Evolutionary conservation across 2,329 filamentous ascomycete genomes (phyloP), one percentile per base, ranked within the genome.

Genomic region (Aspergillus latus): DNA sequence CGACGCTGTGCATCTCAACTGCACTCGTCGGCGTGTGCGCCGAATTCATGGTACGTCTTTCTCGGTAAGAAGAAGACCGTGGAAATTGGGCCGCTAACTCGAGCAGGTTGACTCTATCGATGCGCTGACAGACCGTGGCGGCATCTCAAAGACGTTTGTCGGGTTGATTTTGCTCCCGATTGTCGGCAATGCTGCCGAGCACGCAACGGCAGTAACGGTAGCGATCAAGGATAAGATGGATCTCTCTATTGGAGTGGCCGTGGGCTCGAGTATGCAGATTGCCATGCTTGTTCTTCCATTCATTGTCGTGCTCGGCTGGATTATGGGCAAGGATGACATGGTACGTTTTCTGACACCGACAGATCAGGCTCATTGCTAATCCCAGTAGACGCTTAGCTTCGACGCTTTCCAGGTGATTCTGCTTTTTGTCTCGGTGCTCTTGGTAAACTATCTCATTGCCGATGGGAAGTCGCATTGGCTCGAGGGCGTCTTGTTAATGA

Each of bases 361-460:
- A 3, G 21, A 15, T 5, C 13, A 21, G 39, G 21, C 21, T 21
- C 21, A 21, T 21, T 45, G 59, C 62, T 68, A 57, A 64, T 39
- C 50, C 26, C 49, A 29, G 29, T 49, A 74, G 72, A 90, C 86
- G 16, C 82, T 96, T 4, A 88, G 88, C 71, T 94, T 96, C 70
- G 90, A 95, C 68, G 86, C 86, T 0, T 97, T 97, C 78, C 90
- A 96, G 75, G 87, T 96, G 11, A 88, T 80, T 2, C 74, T 83
- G 1, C 71, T 87, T 1, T 87, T 87, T 58, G 80, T 86, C 26
- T 73, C 76, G n/a, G 74, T 80, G 16, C 65, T 80, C 29, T 62
- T 80, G 58, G 77, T 86, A 44, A 87, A 86, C 67, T 86, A 86
- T 64, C 75, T 87, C 16, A 86, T 87, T 46, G 78, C 80, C 59